Evolutionary conservation across 768 basidiomycete species (phyloP), one percentile per base, ranked within the genome.

Genomic region (Calocera cornea): DNA sequence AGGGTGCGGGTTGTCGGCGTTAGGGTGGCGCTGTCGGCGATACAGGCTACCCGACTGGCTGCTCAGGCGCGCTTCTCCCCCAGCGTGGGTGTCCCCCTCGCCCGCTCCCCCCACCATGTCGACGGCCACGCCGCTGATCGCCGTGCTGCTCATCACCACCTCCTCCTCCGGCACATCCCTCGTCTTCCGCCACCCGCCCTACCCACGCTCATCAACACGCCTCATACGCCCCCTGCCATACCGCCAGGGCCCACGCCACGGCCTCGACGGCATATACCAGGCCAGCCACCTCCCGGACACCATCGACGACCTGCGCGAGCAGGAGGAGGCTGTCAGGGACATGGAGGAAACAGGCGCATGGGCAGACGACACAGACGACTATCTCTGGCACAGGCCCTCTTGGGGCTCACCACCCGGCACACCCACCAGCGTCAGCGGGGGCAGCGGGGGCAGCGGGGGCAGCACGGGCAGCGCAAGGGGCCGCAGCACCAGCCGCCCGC

Each of bases 161-260:
- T 87, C 87, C 14, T 93, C 92, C 10, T 86, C 90, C 72, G 90
- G 89, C 31, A 84, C 87, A 11, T 87, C 80, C 70, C 78, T 93
- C 3, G 87, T 92, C 65, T 93, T 87, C 74, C 82, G 89, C 69
- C 95, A 92, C 88, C 94, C 94, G 0, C 87, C 90, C 16, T 80
- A 79, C 16, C 90, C 92, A 16, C 72, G 78, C 14, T 77, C 84
- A 0, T 81, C 85, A 3, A 81, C 86, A 2, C 82, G 94, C 67
- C 83, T 95, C 33, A 83, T 84, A 65, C 86, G 93, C 64, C 84
- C 92, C 1, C 79, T 80, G 33, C 88, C 87, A 49, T 79, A 83
- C 34, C 78, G 81, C 11, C 83, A 84, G 64, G 77, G 85, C 64
- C 88, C 90, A 75, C 89, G 87, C 83, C 87, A 16, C 84, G 88